Evolutionary conservation across 805 yeast genomes (phyloP), one percentile per base, ranked within the genome.

Genomic region (Candida odintsovae): DNA sequence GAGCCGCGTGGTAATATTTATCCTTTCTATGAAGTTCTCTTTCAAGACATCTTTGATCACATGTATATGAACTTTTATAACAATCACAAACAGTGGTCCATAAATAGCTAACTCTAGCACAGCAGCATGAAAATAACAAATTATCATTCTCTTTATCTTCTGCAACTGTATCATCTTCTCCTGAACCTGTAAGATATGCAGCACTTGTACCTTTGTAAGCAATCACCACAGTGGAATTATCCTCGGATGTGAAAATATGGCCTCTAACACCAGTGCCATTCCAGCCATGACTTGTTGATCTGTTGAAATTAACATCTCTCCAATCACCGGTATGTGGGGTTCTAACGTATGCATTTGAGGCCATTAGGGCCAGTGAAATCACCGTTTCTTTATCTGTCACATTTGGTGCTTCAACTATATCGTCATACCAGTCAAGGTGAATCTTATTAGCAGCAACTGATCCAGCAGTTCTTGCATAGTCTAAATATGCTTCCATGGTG

Each of bases 1-100:
- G 63, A 0, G 78, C 83, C 0, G 96, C 90, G 50, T 80, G 78
- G 65, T 89, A 92, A 63, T 92, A 94, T 44, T 89, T 68, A 63
- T 90, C 97, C 50, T 81, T 80, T 35, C 85, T 68, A 60, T 78
- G 70, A 42, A 90, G 66, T 58, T 87, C 95, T 43, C 69, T 71
- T 62, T 90, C 97, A 22, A 94, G 67, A 61, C 99, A 94, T 48
- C 76, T 76, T 64, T 89, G 94, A 64, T 90, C 83, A 66, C 99
- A 94, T 0, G 92, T 86, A 64, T 87, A 88, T 0, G 95, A 77
- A 44, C 77, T 79, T 50, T 81, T 78, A 60, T 84, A 92, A 62
- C 99, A 94, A 64, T 90, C 97, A 67, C 99, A 94, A 1, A 90
- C 98, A 0, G 97, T 86, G 8, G 84, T 80, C 99, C 98, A 94